These are phyloP conservation scores for Bidens hawaiensis DNA, from an alignment of 140 eudicot genomes.

Conservation along the genomic window DNA sequence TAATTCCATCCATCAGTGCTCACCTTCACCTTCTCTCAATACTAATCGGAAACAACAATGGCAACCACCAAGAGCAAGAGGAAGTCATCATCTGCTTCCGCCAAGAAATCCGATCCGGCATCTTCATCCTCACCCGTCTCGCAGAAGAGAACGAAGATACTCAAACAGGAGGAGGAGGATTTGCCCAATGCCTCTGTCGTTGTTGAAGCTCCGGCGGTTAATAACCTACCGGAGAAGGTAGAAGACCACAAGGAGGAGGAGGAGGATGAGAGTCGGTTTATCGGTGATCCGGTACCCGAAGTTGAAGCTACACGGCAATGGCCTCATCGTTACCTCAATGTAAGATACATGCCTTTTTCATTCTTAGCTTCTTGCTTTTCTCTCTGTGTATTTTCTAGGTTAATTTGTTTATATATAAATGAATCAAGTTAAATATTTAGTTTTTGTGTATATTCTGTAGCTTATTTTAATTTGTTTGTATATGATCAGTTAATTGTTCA, in stretches of 20 bases:
- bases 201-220: neutral
- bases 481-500: no score
- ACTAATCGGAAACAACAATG: no score
- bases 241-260: neutral
- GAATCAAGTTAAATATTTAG: no score
- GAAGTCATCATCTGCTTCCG: constrained; percentile 9
- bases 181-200: neutral
- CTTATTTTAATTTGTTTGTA: no score
- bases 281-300: constrained; percentile 32
- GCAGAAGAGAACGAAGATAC: constrained; percentile 14
- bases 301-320: constrained; percentile 35
- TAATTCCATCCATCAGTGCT: no score
- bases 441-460: no score
- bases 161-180: neutral
- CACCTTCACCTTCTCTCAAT: no score
- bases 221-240: neutral
- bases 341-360: neutral
- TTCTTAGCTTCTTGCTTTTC: neutral
- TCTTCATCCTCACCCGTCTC: neutral
- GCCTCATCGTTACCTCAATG: constrained; percentile 39
- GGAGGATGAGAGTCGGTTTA: constrained; percentile 26
- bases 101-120: neutral
- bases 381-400: neutral
- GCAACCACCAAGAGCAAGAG: no score
- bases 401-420: neutral